Percentiles rank a stretch among this genome's conserved stretches.
Conservation (phyloP, 2,329 filamentous ascomycete species). For the Madurella fahalii region DNA sequence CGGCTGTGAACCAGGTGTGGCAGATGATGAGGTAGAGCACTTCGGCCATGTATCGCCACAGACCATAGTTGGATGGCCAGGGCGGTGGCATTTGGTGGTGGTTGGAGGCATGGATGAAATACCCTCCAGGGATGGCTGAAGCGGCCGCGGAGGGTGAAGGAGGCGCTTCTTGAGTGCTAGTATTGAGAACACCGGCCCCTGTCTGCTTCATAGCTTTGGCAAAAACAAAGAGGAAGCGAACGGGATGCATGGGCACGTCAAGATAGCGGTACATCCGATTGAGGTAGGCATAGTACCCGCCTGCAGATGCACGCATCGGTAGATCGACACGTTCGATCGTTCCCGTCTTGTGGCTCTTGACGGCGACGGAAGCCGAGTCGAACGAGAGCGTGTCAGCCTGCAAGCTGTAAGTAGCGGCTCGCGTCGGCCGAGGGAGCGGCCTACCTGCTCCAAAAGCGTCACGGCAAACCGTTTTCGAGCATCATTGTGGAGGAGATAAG, state of each 20-base stretch:
- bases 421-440: background rate
- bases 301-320: constrained; percentile 7
- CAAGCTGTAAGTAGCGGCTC: too few relatives aligned
- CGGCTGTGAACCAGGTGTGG: constrained; percentile 6
- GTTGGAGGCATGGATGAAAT: constrained; percentile 10
- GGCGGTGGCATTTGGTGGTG: constrained; percentile 5
- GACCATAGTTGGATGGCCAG: constrained; percentile 1
- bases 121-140: background rate
- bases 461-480: constrained; percentile 1
- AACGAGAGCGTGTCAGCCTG: constrained; percentile 9
- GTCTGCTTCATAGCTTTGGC: constrained; percentile 1
- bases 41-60: constrained; percentile 2
- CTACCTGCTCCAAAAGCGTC: constrained; percentile 7
- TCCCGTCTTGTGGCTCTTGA: constrained; percentile 2
- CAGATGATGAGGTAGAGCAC: constrained; percentile 7
- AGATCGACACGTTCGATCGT: constrained; percentile 4
- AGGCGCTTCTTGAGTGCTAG: background rate
- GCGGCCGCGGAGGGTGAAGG: too few relatives aligned
- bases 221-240: constrained; percentile 11
- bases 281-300: constrained; percentile 7
- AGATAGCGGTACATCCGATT: constrained; percentile 10
- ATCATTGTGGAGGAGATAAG: constrained; percentile 7
- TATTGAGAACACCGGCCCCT: background rate
- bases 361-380: constrained; percentile 9
- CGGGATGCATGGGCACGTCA: constrained; percentile 3